phyloP scores from a whole-genome alignment of 1,284 basidiomycete genomes.

The Apiotrichum porosum region DNA sequence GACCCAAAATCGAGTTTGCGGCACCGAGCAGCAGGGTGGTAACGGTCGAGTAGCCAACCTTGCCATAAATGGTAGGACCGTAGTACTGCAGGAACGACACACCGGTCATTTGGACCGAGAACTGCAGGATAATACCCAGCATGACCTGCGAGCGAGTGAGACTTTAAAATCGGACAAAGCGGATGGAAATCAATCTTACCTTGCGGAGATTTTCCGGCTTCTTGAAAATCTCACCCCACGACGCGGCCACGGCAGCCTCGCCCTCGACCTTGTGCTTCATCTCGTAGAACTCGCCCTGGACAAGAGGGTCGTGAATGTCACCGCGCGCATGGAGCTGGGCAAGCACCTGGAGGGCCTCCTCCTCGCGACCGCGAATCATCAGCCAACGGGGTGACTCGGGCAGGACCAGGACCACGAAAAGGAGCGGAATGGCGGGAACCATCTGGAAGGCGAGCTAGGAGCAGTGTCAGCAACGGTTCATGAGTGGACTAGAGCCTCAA shows the following conservation, averaged over 20 bases:
- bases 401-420: constrained; percentile 55
- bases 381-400: constrained; percentile 56
- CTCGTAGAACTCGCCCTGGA: constrained; percentile 37
- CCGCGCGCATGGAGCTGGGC: constrained; percentile 28
- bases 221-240: constrained; percentile 53
- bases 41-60: constrained; percentile 5
- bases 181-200: too few relatives aligned
- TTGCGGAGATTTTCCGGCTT: constrained; percentile 51
- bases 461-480: too few relatives aligned
- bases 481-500: too few relatives aligned
- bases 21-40: constrained; percentile 3
- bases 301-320: constrained; percentile 35
- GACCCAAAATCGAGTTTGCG: background rate
- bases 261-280: constrained; percentile 36
- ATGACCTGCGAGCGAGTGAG: too few relatives aligned
- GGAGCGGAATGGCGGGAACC: constrained; percentile 55
- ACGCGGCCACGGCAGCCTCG: constrained; percentile 43
- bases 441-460: constrained; percentile 7
- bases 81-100: constrained; percentile 56
- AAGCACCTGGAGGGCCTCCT: constrained; percentile 37
- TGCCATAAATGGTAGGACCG: constrained; percentile 8
- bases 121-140: constrained; percentile 50
- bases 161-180: too few relatives aligned
- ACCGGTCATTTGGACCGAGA: constrained; percentile 54
- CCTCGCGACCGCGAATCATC: constrained; percentile 37